Evolutionary conservation across 1,139 yeast genomes (phyloP).

Genomic region (Pichia sorboxylosa): DNA sequence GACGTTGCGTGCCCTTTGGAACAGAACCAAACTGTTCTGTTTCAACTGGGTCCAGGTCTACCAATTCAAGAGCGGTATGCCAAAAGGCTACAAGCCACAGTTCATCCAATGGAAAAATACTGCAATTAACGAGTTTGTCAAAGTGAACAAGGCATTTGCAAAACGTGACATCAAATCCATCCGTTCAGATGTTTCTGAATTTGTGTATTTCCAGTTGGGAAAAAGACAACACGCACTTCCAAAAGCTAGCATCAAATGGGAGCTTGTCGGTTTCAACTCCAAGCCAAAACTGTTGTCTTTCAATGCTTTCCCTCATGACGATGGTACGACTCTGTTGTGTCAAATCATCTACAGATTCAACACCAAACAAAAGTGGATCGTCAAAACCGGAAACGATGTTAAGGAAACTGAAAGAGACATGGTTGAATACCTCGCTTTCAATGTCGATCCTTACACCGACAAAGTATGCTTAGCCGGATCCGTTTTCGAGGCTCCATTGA

Average conservation of each 20-base stretch:
- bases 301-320: slow-evolving; percentile 48
- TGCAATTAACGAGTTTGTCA: slow-evolving; percentile 55
- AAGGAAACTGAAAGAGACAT: slow-evolving; percentile 41
- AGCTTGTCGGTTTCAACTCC: slow-evolving; percentile 52
- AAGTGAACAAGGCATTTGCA: slow-evolving; percentile 61
- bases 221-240: slow-evolving; percentile 48
- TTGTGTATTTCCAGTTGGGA: slow-evolving; percentile 50
- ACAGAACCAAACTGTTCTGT: slow-evolving; percentile 43
- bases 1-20: slow-evolving; percentile 28
- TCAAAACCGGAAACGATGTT: slow-evolving; percentile 34
- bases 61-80: slow-evolving; percentile 50
- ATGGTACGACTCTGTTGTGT: slow-evolving; percentile 40
- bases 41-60: slow-evolving; percentile 56
- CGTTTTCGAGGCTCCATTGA: slow-evolving; percentile 53
- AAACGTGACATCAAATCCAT: slow-evolving; percentile 32
- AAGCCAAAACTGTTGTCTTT: slow-evolving; percentile 65
- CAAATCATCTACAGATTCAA: slow-evolving; percentile 70
- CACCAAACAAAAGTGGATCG: slow-evolving; percentile 58
- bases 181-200: slow-evolving; percentile 38
- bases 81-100: slow-evolving; percentile 41
- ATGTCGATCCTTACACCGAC: slow-evolving; percentile 61
- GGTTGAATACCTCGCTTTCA: slow-evolving; percentile 63
- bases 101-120: slow-evolving; percentile 63
- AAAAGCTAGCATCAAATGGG: slow-evolving; percentile 57
- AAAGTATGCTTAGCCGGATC: slow-evolving; percentile 68